Evolutionary conservation across 768 basidiomycete species (phyloP).

Genomic region (Termitomyces sp.): DNA sequence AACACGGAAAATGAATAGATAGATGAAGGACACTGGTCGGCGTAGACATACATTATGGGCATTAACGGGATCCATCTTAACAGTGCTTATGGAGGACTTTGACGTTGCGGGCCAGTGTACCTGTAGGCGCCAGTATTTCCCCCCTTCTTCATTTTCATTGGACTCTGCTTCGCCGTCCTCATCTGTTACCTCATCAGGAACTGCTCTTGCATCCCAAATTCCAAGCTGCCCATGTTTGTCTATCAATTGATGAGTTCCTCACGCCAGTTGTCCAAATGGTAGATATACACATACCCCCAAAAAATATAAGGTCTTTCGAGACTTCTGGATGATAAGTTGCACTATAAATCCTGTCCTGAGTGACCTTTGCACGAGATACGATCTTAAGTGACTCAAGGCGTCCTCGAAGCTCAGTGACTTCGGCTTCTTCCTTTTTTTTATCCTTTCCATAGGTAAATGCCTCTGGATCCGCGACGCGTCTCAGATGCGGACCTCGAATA

Average conservation of each 20-base stretch:
- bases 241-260: slow-evolving; percentile 19
- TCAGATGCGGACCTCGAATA: slow-evolving; percentile 28
- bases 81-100: slow-evolving; percentile 72
- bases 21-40: not conserved
- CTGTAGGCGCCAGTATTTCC: slow-evolving; percentile 77
- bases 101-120: slow-evolving; percentile 79
- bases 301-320: slow-evolving; percentile 80
- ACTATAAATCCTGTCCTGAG: slow-evolving; percentile 67
- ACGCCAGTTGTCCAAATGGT: not conserved
- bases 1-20: not conserved
- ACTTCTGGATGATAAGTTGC: slow-evolving; percentile 78
- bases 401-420: slow-evolving; percentile 48
- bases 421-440: slow-evolving; percentile 37
- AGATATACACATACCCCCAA: slow-evolving; percentile 53
- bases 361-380: slow-evolving; percentile 78
- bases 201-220: slow-evolving; percentile 81
- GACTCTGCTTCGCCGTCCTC: slow-evolving; percentile 50
- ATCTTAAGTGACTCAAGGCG: slow-evolving; percentile 53
- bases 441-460: slow-evolving; percentile 46
- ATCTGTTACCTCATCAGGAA: slow-evolving; percentile 56
- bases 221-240: slow-evolving; percentile 83
- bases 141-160: slow-evolving; percentile 46
- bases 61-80: slow-evolving; percentile 74
- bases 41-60: slow-evolving; percentile 54
- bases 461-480: slow-evolving; percentile 39